Base-by-base conservation (phyloP, 371 early-diverging fungal genomes). In the Mycotypha africana region DNA sequence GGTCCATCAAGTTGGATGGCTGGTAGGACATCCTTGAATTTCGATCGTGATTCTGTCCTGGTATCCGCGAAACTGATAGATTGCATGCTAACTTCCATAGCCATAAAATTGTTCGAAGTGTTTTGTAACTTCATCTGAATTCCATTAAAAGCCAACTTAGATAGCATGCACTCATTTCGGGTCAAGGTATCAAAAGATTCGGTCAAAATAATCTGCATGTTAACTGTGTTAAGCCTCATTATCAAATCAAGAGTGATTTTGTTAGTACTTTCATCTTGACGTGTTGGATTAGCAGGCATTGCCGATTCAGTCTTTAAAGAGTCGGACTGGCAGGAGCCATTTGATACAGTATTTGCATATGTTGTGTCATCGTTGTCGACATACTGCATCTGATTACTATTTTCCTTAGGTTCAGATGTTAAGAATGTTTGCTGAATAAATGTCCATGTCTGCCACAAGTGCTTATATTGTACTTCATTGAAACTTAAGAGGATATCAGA, bases 1-100 rank as follows among this genome's bases (percentile, higher is more conserved):
- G 88, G 86, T 1, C 79, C 77, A 23, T 79, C 76, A 15, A 81
- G 76, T 16, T 66, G 63, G 20, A 74, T 76, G 11, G 78, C 78
- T 9, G 84, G 79, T 55, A 95, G 82, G 43, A 95, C 85, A 34
- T 95, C 92, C 32, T 81, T 78, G 62, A 93, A 95, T 32, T 82
- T 69, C 36, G 86, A 92, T 26, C 79, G 70, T 0, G 81, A 78
- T 14, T 85, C 70, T 2, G 71, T 70, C 32, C 98, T 62, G 0
- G 91, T 88, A 45, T 97, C 98, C 11, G 69, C 70, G 31, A 92
- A 83, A 10, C 81, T 78, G 15, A 93, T 65, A 1, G 88, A 85
- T 26, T 79, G 61, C 47, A 94, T 73, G 1, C 74, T 65, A 21
- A 89, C 49, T 61, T 93, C 93, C 14, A 87, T 74, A 19, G 86